Percentiles rank a stretch among this genome's conserved stretches.
Conservation (phyloP, 148 eudicot genomes). For the Arctostaphylos glauca region DNA sequence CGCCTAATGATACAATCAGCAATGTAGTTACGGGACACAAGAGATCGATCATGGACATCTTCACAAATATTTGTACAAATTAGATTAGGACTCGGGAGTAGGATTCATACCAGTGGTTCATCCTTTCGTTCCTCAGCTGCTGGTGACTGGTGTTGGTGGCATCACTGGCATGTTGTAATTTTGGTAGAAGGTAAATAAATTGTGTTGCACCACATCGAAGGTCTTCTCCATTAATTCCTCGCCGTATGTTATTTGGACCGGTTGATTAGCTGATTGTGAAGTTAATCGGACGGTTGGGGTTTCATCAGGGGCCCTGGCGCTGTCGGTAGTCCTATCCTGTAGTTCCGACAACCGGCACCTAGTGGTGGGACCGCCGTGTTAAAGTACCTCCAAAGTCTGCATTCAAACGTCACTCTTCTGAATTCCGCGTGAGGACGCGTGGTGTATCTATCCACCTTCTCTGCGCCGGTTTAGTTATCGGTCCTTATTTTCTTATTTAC, state of each 20-base stretch:
- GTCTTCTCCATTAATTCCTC: background rate
- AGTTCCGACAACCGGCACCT: background rate
- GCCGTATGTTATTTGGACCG: background rate
- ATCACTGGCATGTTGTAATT: background rate
- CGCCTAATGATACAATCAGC: background rate
- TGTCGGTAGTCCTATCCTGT: background rate
- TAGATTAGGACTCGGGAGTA: too few species aligned
- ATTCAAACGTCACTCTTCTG: background rate
- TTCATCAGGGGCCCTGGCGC: background rate
- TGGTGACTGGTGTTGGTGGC: too few species aligned
- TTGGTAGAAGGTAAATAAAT: background rate
- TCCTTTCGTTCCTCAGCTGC: too few species aligned
- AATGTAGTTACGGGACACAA: background rate
- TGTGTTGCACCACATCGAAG: background rate
- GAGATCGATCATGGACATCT: too few species aligned
- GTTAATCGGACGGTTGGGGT: background rate
- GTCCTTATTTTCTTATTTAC: too few species aligned
- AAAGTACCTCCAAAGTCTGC: background rate
- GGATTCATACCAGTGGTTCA: too few species aligned
- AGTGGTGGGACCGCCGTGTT: background rate
- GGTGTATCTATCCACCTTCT: background rate
- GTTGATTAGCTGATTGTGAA: background rate
- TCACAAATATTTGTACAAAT: too few species aligned
- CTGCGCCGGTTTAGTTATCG: too few species aligned
- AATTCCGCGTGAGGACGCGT: background rate